phyloP scores from a whole-genome alignment of 352 stramenopile genomes.

The Globisporangium radiosum region DNA sequence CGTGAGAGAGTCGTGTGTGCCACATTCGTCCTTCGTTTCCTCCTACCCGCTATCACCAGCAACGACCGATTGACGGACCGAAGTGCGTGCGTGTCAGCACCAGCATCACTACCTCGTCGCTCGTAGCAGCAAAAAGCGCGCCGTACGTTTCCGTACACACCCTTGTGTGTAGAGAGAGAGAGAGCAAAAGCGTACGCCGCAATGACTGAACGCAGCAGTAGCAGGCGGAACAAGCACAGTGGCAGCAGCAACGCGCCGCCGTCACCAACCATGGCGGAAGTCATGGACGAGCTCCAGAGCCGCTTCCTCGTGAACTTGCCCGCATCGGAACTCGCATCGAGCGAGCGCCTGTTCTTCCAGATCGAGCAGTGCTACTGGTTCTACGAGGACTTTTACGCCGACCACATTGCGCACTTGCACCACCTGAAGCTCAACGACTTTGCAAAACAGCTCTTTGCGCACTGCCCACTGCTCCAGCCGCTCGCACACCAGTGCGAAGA shows the following conservation, averaged over 20 bases:
- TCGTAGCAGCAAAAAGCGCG: neutral
- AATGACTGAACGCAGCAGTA: conserved; percentile 6
- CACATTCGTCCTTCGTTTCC: no score
- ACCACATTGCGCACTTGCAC: conserved; percentile 78
- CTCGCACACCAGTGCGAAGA: conserved; percentile 84
- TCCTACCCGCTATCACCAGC: neutral
- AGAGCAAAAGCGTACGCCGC: neutral
- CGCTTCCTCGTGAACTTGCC: conserved; percentile 95
- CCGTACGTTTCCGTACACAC: neutral
- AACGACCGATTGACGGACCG: no score
- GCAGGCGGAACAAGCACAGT: conserved; percentile 9
- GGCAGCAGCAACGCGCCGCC: neutral
- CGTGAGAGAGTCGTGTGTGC: no score
- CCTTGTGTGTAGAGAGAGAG: neutral
- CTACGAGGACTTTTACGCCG: conserved; percentile 96
- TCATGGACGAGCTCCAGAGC: conserved; percentile 95
- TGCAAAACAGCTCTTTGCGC: conserved; percentile 88
- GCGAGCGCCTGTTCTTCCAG: conserved; percentile 96
- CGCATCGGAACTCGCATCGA: conserved; percentile 81
- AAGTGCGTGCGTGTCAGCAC: no score
- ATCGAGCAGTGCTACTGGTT: conserved; percentile 97
- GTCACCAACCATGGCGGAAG: conserved; percentile 71
- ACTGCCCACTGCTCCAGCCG: conserved; percentile 83
- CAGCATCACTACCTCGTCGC: no score
- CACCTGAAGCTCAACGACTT: conserved; percentile 94